Percentiles rank a stretch among this genome's conserved stretches.
phyloP scores from a whole-genome alignment of 768 basidiomycete species.

The Pholiota microspora region DNA sequence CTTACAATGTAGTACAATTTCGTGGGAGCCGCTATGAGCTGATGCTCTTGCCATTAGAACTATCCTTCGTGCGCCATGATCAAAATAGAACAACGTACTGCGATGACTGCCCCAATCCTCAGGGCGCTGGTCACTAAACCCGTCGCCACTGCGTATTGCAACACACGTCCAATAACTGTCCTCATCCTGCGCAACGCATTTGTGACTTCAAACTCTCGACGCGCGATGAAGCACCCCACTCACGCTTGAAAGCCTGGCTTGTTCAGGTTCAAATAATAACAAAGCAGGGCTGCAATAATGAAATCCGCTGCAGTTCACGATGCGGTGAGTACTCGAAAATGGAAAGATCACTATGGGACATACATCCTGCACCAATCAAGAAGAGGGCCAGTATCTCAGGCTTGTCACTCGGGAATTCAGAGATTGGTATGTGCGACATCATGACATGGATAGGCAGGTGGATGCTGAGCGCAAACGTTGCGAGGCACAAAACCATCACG shows the following conservation, averaged over 20 bases:
- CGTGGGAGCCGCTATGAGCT: conserved; percentile 17
- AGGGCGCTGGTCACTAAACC: conserved; percentile 20
- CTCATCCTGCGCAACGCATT: conserved; percentile 7
- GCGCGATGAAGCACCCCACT: no score
- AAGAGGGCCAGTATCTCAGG: conserved; percentile 5
- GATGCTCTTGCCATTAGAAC: not conserved
- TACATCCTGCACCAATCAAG: conserved; percentile 9
- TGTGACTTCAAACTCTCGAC: no score
- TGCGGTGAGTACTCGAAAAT: not conserved
- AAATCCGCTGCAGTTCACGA: conserved; percentile 6
- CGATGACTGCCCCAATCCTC: conserved; percentile 1
- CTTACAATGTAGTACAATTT: conserved; percentile 22
- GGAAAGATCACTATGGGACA: not conserved
- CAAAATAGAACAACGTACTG: conserved; percentile 4
- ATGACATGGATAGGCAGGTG: conserved; percentile 6
- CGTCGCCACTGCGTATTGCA: conserved; percentile 22
- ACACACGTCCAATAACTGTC: conserved; percentile 13
- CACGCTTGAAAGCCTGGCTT: conserved; percentile 7
- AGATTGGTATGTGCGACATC: not conserved
- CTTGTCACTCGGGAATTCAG: conserved; percentile 3
- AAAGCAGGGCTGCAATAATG: conserved; percentile 9
- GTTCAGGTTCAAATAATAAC: conserved; percentile 9
- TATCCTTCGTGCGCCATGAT: no score
- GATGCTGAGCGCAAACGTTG: conserved; percentile 6
- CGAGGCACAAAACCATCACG: conserved; percentile 6